Base-by-base conservation (phyloP, 805 yeast species). In the Candida fluviatilis region DNA sequence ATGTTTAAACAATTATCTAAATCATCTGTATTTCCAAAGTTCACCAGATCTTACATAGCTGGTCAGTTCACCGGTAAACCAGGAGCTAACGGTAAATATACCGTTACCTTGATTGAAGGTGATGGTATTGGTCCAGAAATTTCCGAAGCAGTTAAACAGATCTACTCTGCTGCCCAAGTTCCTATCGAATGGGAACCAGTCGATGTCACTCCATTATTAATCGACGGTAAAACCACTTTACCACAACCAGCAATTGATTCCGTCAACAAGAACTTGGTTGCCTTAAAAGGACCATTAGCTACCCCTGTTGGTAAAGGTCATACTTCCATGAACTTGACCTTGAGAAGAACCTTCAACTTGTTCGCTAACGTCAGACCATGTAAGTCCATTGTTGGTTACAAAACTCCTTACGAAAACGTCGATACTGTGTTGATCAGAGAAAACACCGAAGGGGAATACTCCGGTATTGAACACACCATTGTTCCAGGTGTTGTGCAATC, bases 251-350 rank as follows among this genome's bases (percentile, higher is more conserved):
- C 98, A 42, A 87, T 93, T 47, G 89, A 85, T 54, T 85, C 95
- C 33, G 90, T 93, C 69, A 87, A 88, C 76, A 83, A 78, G 69
- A 87, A 91, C 75, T 76, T 82, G 70, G 91, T 93, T 47, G 99
- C 98, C 39, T 78, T 93, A 60, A 93, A 93, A 74, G 99, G 99
- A 52, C 98, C 98, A 21, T 74, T 93, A 58, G 98, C 97, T 39
- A 93, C 99, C 29, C 99, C 99, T 41, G 90, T 91, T 47, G 99
- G 97, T 56, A 91, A 91, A 72, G 99, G 99, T 61, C 98, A 93
- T 75, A 88, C 88, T 59, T 90, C 98, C 33, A 80, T 93, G 78
- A 93, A 93, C 78, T 76, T 93, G 75, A 91, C 99, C 26, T 76
- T 93, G 67, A 88, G 99, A 77, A 87, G 96, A 73, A 87, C 98